A percentile compares a stretch with the other conserved stretches of the same genome.
phyloP scores from a whole-genome alignment of 2,329 filamentous ascomycete species.

The Curvularia eragrostidis region DNA sequence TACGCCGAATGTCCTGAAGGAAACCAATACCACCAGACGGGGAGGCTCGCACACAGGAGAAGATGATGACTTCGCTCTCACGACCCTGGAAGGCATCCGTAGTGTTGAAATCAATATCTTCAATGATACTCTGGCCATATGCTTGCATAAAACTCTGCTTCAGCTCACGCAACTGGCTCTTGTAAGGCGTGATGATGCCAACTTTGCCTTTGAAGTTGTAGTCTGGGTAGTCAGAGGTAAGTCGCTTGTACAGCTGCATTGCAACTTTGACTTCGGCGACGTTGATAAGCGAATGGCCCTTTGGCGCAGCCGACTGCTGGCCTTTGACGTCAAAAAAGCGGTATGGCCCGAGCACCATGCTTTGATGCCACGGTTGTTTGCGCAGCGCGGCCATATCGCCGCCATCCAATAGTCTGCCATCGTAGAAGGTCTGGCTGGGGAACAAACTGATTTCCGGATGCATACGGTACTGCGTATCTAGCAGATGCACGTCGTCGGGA shows the following conservation, averaged over 20 bases:
- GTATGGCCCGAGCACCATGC: conserved; percentile 83
- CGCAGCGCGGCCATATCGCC: conserved; percentile 80
- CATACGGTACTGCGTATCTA: conserved; percentile 99
- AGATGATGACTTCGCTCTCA: conserved; percentile 97
- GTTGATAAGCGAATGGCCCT: conserved; percentile 90
- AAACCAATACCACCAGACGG: conserved; percentile 97
- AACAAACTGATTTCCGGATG: conserved; percentile 95
- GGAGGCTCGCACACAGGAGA: conserved; percentile 94
- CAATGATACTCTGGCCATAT: conserved; percentile 77
- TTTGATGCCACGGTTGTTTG: conserved; percentile 83
- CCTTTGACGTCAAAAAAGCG: conserved; percentile 97
- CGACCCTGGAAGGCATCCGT: conserved; percentile 97
- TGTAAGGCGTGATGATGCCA: conserved; percentile 98
- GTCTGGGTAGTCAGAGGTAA: conserved; percentile 72
- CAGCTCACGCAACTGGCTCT: conserved; percentile 84
- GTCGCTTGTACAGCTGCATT: conserved; percentile 80
- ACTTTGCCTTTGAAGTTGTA: conserved; percentile 82
- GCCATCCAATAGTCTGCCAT: conserved; percentile 84
- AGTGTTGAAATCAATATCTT: conserved; percentile 94
- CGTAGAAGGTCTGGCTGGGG: conserved; percentile 91
- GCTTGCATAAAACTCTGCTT: conserved; percentile 73
- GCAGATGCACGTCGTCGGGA: conserved; percentile 83
- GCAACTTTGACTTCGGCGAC: conserved; percentile 85
- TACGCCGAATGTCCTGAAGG: conserved; percentile 95
- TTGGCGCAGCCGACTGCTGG: conserved; percentile 78